These are phyloP conservation scores for Massariosphaeria phaeospora DNA, from an alignment of 495 filamentous ascomycete genomes.

Conservation along the genomic window DNA sequence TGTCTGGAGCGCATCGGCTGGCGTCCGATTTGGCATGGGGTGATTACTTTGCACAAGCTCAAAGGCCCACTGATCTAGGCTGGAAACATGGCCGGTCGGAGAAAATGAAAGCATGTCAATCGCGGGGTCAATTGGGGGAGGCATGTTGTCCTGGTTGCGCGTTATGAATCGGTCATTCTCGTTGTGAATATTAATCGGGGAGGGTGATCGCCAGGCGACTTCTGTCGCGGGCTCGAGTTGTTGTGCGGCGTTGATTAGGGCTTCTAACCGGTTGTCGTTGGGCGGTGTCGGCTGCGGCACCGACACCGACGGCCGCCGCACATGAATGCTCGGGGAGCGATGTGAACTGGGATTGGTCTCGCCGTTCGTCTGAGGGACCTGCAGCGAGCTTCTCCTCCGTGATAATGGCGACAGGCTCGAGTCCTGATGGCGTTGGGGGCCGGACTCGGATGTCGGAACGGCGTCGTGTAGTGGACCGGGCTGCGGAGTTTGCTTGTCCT, in stretches of 20 bases:
- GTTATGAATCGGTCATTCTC: constrained; percentile 27
- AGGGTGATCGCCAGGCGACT: constrained; percentile 26
- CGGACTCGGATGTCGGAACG: constrained; percentile 6
- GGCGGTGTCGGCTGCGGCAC: constrained; percentile 17
- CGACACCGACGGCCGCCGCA: constrained; percentile 10
- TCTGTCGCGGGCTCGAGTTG: constrained; percentile 20
- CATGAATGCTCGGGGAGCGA: constrained; percentile 14
- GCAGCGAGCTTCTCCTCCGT: constrained; percentile 20
- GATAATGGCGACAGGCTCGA: constrained; percentile 23
- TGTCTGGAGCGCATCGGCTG: constrained; percentile 28
- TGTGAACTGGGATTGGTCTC: constrained; percentile 5
- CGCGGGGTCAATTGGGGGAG: constrained; percentile 28
- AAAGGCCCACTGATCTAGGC: constrained; percentile 30
- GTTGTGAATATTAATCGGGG: constrained; percentile 21
- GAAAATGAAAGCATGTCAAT: constrained; percentile 33
- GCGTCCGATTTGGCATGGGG: constrained; percentile 26
- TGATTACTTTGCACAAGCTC: constrained; percentile 31
- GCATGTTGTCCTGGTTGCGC: constrained; percentile 23
- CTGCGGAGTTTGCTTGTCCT: constrained; percentile 18
- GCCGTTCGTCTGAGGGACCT: constrained; percentile 12
- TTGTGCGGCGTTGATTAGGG: constrained; percentile 27
- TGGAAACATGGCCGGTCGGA: constrained; percentile 25
- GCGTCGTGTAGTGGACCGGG: constrained; percentile 1
- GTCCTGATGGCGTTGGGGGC: constrained; percentile 23
- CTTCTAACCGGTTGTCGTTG: constrained; percentile 28